phyloP scores from a whole-genome alignment of 768 basidiomycete genomes.

The Xerocomellus dryophilus region DNA sequence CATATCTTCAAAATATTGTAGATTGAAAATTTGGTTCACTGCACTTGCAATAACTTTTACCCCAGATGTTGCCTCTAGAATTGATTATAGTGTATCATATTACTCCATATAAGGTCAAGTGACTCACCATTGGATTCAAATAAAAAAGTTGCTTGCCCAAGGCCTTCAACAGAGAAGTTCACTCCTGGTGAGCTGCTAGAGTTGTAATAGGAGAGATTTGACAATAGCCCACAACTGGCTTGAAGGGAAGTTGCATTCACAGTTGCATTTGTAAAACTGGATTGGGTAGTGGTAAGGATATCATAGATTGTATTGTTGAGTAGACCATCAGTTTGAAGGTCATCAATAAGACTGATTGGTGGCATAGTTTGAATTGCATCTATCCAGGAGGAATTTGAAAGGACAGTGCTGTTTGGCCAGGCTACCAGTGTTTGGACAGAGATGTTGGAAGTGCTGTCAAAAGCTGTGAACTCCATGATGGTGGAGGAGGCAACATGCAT shows the following conservation, averaged over 20 bases:
- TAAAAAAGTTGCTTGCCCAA: neutral
- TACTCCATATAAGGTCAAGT: neutral
- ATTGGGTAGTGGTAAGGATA: neutral
- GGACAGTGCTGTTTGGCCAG: slow-evolving; percentile 7
- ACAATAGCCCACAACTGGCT: slow-evolving; percentile 7
- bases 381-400: neutral
- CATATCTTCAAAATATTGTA: neutral
- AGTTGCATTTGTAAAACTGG: neutral
- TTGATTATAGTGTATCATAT: neutral
- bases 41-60: neutral
- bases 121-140: neutral
- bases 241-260: slow-evolving; percentile 15
- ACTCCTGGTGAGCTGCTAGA: neutral
- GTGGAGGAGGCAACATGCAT: slow-evolving; percentile 23
- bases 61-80: no score
- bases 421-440: neutral
- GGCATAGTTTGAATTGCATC: neutral
- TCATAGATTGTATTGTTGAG: slow-evolving; percentile 15
- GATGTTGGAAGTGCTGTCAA: neutral
- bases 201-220: slow-evolving; percentile 1
- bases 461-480: slow-evolving; percentile 19
- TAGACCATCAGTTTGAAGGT: slow-evolving; percentile 5
- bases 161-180: neutral
- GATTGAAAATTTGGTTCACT: neutral
- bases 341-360: neutral